phyloP scores from a whole-genome alignment of 1,139 yeast genomes.

The Geotrichum carabidarum region DNA sequence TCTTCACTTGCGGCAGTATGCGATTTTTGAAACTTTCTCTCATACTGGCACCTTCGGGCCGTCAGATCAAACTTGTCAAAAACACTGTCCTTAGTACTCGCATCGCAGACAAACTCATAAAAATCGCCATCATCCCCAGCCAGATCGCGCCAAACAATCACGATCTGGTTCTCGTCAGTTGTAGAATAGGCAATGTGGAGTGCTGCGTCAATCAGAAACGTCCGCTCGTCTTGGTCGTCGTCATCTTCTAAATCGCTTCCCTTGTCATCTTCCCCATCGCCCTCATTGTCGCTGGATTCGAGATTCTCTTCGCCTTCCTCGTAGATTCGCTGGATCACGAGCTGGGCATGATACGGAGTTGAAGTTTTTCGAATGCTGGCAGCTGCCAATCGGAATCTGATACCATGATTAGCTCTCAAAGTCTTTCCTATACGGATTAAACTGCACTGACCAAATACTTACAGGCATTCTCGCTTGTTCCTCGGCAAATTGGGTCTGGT shows the following conservation, averaged over 20 bases:
- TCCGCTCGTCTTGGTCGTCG: constrained; percentile 52
- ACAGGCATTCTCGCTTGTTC: constrained; percentile 45
- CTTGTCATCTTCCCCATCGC: constrained; percentile 42
- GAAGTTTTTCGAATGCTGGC: constrained; percentile 67
- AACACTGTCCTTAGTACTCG: constrained; percentile 50
- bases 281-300: constrained; percentile 45
- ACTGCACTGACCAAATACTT: not conserved
- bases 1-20: constrained; percentile 34
- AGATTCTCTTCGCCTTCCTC: constrained; percentile 60
- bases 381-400: constrained; percentile 48
- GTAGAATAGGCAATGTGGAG: constrained; percentile 47
- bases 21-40: constrained; percentile 57
- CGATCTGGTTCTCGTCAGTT: constrained; percentile 44
- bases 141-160: constrained; percentile 74
- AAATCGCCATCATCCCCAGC: constrained; percentile 84
- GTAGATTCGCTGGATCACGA: constrained; percentile 64
- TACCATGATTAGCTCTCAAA: not conserved
- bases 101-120: constrained; percentile 74
- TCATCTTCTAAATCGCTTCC: constrained; percentile 47
- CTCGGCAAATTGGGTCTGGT: constrained; percentile 43
- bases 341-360: constrained; percentile 60
- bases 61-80: constrained; percentile 62
- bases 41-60: constrained; percentile 67
- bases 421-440: not conserved
- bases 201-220: constrained; percentile 61